Conservation (phyloP, 163 green algal species). For the Chlamydomonas reinhardtii region DNA sequence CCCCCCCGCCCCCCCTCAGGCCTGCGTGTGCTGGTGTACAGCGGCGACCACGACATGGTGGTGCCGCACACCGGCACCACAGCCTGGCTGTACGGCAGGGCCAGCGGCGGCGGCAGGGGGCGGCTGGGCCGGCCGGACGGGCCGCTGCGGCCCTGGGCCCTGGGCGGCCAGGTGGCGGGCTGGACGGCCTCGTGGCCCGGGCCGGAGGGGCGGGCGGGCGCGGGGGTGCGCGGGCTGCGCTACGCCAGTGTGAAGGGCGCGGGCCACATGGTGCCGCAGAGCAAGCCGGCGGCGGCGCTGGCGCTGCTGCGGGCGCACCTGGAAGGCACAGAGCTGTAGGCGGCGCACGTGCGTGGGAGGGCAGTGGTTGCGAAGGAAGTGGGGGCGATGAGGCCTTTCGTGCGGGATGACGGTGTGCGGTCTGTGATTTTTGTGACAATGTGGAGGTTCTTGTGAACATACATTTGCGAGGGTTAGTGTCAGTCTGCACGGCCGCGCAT, state of each 20-base stretch:
- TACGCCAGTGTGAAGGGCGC: conserved; percentile 85
- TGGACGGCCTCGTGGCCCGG: conserved; percentile 32
- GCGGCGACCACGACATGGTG: conserved; percentile 80
- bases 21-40: conserved; percentile 70
- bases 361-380: no score
- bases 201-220: background rate
- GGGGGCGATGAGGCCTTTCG: no score
- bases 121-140: background rate
- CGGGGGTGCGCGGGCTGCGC: conserved; percentile 55
- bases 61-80: conserved; percentile 81
- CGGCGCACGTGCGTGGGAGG: no score
- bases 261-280: conserved; percentile 83
- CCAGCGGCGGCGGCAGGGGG: conserved; percentile 29
- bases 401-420: no score
- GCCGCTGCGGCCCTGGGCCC: conserved; percentile 50
- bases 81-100: conserved; percentile 62
- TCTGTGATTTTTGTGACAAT: no score
- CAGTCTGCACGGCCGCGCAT: no score
- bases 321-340: conserved; percentile 21
- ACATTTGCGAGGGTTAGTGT: no score
- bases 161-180: conserved; percentile 60
- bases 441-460: no score
- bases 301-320: conserved; percentile 67
- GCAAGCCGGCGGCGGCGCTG: conserved; percentile 59
- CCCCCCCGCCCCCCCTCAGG: conserved; percentile 5